Percentiles rank a stretch among this genome's conserved stretches.
Conservation (phyloP, 257 asterid species). For the Echites panduratus region DNA sequence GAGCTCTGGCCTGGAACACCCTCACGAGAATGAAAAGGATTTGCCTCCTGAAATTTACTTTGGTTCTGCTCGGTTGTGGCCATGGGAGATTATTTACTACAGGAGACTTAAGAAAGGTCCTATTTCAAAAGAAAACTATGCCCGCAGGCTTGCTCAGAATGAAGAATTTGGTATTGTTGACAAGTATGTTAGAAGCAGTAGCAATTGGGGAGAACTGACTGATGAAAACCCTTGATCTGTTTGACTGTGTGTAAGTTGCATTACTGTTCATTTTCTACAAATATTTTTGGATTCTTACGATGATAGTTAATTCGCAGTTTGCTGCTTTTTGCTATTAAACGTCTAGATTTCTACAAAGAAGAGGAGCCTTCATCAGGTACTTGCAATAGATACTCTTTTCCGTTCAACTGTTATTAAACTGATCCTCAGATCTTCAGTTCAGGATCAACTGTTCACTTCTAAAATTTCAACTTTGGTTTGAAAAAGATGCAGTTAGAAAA, state of each 20-base stretch:
- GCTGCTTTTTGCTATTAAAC: neutral
- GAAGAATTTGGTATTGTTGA: constrained; percentile 46
- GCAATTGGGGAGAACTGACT: constrained; percentile 50
- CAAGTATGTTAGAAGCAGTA: constrained; percentile 53
- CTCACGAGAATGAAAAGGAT: constrained; percentile 30
- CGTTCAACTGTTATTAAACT: neutral
- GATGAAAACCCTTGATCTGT: constrained; percentile 25
- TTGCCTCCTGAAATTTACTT: constrained; percentile 40
- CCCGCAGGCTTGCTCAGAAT: constrained; percentile 43
- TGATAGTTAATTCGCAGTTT: neutral
- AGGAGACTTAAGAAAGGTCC: constrained; percentile 45
- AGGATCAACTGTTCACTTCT: neutral
- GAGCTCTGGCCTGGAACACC: constrained; percentile 32
- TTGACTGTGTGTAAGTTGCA: neutral
- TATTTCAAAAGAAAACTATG: constrained; percentile 43
- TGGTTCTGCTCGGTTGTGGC: constrained; percentile 68
- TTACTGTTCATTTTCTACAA: constrained; percentile 14
- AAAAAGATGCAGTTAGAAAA: neutral
- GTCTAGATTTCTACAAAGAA: constrained; percentile 1
- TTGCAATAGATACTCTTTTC: neutral
- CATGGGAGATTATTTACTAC: constrained; percentile 55
- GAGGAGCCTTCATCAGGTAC: constrained; percentile 6
- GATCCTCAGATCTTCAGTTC: neutral
- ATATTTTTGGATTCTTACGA: constrained; percentile 3
- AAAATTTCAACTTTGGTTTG: neutral